A percentile compares a stretch with the other conserved stretches of the same genome.
Evolutionary conservation across 2,329 filamentous ascomycete genomes (phyloP).

Genomic region (Basipetospora chlamydospora): DNA sequence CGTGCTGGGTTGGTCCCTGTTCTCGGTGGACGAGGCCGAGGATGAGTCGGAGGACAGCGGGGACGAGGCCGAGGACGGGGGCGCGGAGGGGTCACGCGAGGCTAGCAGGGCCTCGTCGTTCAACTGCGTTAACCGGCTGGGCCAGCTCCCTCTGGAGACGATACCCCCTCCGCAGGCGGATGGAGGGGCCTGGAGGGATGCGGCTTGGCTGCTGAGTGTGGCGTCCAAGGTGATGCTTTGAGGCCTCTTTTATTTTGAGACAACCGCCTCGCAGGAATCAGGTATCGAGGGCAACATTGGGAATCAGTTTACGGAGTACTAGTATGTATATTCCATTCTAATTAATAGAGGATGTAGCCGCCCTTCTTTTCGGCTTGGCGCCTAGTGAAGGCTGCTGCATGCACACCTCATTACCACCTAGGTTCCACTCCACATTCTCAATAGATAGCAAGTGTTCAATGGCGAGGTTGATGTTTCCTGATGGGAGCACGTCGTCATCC

Average conservation of each 20-base stretch:
- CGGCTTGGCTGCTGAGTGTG: slow-evolving; percentile 52
- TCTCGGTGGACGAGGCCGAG: slow-evolving; percentile 46
- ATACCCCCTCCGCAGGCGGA: slow-evolving; percentile 35
- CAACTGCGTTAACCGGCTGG: slow-evolving; percentile 12
- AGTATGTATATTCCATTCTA: too few species aligned
- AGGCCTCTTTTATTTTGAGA: too few species aligned
- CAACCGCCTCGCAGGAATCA: too few species aligned
- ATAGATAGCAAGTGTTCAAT: too few species aligned
- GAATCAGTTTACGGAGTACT: too few species aligned
- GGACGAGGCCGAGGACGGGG: slow-evolving; percentile 22
- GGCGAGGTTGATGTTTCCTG: too few species aligned
- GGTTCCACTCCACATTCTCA: too few species aligned
- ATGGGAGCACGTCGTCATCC: too few species aligned
- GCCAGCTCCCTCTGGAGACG: slow-evolving; percentile 25
- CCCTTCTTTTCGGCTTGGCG: too few species aligned
- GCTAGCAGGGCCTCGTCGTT: slow-evolving; percentile 19
- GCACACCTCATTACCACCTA: not conserved
- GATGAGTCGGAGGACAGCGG: slow-evolving; percentile 29
- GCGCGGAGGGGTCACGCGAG: slow-evolving; percentile 11
- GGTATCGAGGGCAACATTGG: too few species aligned
- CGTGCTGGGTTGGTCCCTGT: slow-evolving; percentile 45
- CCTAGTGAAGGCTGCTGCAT: not conserved
- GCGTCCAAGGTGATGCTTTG: slow-evolving; percentile 47
- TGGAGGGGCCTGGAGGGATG: slow-evolving; percentile 50
- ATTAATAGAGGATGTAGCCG: too few species aligned